Base-by-base conservation (phyloP, 2,329 filamentous ascomycete genomes). In the Fusarium veterinarium region DNA sequence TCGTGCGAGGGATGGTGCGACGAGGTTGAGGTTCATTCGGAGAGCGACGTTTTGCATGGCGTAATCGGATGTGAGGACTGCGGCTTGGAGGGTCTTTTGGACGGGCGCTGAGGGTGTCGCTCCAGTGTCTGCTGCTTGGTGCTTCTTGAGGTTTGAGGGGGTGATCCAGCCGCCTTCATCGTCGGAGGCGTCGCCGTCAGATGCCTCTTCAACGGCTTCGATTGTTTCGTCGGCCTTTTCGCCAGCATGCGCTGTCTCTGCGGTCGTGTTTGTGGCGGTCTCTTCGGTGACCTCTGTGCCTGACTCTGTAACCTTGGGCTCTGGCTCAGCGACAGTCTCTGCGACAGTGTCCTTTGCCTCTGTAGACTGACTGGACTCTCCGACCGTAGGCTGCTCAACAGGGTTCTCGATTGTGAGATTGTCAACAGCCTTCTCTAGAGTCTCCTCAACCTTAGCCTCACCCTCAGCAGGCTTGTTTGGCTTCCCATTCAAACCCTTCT, bases 21-120 rank as follows among this genome's bases (percentile, higher is more conserved):
- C 88, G 16, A 98, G 90, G 80, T 96, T 94, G 59, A 99, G 89
- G 84, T 98, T 97, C 86, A 98, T 97, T 76, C 97, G 94, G 8
- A 99, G 88, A 4, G 96, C 89, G 12, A 98, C 95, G 80, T 98
- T 98, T 84, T 98, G 95, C 94, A 99, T 97, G 61, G 96, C 95
- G 83, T 93, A 98, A 85, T 99, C 96, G 62, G 93, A 95, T 3
- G 96, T 98, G 79, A 98, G 92, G 48, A 95, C 91, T n/a, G 95
- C 95, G 20, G 93, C 94, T 82, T 97, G 92, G 75, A 98, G 92
- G 17, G 89, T 90, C 69, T 89, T 89, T 40, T 89, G 86, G 60
- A 89, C 86, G 4, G 87, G 80, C 66, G 86, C 81, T 53, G 86
- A 83, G 44, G 86, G 83, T 3, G 85, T 81, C 10, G 83, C 74